Evolutionary conservation across 208 protist species (phyloP).

Genomic region (Zelonia costaricensis): DNA sequence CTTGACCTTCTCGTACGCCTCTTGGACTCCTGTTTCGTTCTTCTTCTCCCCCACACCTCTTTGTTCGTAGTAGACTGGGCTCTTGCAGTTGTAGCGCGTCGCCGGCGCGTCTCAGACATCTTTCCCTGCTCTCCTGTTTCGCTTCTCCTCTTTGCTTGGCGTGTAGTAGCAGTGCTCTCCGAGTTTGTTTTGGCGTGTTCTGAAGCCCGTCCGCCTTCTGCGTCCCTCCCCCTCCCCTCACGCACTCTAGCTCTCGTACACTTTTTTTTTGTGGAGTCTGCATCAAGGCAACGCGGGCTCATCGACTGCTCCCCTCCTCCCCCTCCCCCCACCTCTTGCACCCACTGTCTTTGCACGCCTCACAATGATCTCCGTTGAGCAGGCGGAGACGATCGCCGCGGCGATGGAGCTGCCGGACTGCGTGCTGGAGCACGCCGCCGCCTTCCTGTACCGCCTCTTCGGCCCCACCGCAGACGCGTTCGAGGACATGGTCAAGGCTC

Average conservation of each 20-base stretch:
- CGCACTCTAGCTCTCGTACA: too few relatives aligned
- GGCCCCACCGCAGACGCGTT: slow-evolving; percentile 32
- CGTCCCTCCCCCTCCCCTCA: too few relatives aligned
- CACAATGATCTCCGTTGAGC: slow-evolving; percentile 38
- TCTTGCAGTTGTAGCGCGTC: too few relatives aligned
- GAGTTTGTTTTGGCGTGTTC: too few relatives aligned
- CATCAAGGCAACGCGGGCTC: neutral
- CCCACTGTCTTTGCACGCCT: neutral
- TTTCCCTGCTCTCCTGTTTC: too few relatives aligned
- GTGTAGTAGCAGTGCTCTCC: too few relatives aligned
- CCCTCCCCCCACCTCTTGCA: neutral
- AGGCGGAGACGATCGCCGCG: slow-evolving; percentile 35
- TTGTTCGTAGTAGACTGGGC: too few relatives aligned
- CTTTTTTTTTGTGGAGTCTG: neutral
- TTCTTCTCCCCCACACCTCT: neutral
- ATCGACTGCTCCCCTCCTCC: neutral
- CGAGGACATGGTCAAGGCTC: slow-evolving; percentile 27
- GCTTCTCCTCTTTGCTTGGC: too few relatives aligned
- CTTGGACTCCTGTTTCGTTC: neutral
- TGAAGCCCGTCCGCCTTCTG: too few relatives aligned
- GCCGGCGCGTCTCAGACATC: too few relatives aligned
- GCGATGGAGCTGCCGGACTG: slow-evolving; percentile 64
- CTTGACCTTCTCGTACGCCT: neutral
- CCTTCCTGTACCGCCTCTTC: slow-evolving; percentile 29
- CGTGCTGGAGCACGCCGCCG: slow-evolving; percentile 30